Evolutionary conservation across 768 basidiomycete genomes (phyloP), one percentile per base, ranked within the genome.

Genomic region (Tricholoma furcatifolium): DNA sequence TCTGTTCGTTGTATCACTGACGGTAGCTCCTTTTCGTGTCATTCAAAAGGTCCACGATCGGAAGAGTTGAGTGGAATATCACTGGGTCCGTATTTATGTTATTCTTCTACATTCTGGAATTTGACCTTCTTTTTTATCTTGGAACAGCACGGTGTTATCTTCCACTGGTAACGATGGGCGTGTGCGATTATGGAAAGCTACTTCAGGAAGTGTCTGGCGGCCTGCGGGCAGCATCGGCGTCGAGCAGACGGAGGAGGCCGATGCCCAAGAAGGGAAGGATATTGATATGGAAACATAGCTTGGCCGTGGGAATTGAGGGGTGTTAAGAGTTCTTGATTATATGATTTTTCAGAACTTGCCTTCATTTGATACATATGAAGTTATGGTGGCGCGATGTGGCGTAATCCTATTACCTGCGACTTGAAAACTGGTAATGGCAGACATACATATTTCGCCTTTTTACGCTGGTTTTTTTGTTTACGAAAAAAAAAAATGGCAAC

Each of bases 21-120:
- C 27, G 27, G 27, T 27, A 3, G 27, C 27, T 27, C n/a, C n/a
- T n/a, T n/a, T n/a, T 10, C 21, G 0, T 21, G 10, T 18, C 31
- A 40, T 57, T 51, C 40, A 43, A 18, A 54, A 89, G 88, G 57
- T 84, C 87, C 0, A 79, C 86, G 3, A 81, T 95, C 9, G 87
- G 87, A 2, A 78, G 87, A 60, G 94, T 99, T 0, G 94, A 95
- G 65, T 98, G 96, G 93, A 96, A 96, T 65, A 84, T 94, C 44
- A 90, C 87, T 31, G 90, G 90, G 88, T 91, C 57, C 3, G 69
- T 55, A 27, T 7, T 4, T 39, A 27, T 69, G 61, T 55, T 35
- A 27, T 11, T 27, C 34, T 8, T 6, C 38, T 31, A 34, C 20
- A 35, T 47, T 40, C 31, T 27, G 12, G n/a, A n/a, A 30, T 44